Conservation (phyloP, 1,284 basidiomycete genomes). For the Volvariella surrecta region DNA sequence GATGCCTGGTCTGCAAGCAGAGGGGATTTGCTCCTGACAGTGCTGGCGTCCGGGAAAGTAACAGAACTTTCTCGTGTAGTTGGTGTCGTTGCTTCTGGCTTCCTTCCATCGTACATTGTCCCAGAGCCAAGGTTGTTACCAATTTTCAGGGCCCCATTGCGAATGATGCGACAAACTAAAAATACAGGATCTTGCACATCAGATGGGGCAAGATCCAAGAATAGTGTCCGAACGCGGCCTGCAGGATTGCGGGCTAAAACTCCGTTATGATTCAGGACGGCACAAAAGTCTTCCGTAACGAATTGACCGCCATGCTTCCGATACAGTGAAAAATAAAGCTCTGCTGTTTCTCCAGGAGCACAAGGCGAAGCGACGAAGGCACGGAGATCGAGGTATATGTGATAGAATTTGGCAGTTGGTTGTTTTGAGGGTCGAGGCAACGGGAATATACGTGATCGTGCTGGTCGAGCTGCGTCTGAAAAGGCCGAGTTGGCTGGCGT, state of each 20-base stretch:
- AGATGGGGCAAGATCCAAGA: slow-evolving; percentile 79
- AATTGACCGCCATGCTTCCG: slow-evolving; percentile 79
- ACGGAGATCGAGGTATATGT: slow-evolving; percentile 83
- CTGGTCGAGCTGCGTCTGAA: slow-evolving; percentile 19
- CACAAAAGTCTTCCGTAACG: slow-evolving; percentile 92
- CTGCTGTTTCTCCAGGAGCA: slow-evolving; percentile 83
- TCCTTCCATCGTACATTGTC: not conserved
- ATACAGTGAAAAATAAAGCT: slow-evolving; percentile 93
- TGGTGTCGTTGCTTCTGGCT: not conserved
- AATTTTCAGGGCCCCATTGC: slow-evolving; percentile 83
- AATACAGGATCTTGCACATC: slow-evolving; percentile 83
- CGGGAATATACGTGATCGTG: slow-evolving; percentile 24
- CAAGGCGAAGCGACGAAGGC: slow-evolving; percentile 90
- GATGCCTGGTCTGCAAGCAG: slow-evolving; percentile 17
- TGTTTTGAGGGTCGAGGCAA: slow-evolving; percentile 27
- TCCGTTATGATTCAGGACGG: slow-evolving; percentile 87
- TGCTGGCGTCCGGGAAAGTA: no score
- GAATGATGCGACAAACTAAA: slow-evolving; percentile 85
- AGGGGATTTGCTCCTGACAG: not conserved
- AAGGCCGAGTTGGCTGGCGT: slow-evolving; percentile 62
- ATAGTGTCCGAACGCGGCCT: slow-evolving; percentile 73
- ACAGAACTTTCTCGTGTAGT: no score
- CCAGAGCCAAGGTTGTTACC: slow-evolving; percentile 33
- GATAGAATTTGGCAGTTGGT: slow-evolving; percentile 69
- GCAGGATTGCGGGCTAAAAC: slow-evolving; percentile 70